A percentile compares a stretch with the other conserved stretches of the same genome.
Conservation (phyloP, 371 early-diverging fungal genomes). For the Apophysomyces variabilis region DNA sequence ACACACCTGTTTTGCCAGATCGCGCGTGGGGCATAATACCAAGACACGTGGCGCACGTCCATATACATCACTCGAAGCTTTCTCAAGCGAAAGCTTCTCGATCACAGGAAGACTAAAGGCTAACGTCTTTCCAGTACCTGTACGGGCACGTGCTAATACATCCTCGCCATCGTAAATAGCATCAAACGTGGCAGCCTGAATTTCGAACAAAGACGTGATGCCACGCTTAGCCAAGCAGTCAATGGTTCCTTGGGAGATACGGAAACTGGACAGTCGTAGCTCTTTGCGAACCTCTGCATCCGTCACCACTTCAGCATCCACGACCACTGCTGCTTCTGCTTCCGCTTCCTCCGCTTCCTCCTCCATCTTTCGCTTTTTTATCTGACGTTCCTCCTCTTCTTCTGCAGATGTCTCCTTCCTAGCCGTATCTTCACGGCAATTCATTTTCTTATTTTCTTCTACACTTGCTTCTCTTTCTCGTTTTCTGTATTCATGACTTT, state of each 20-base stretch:
- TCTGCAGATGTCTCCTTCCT: neutral
- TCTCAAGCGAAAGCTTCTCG: conserved; percentile 72
- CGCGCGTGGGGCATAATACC: conserved; percentile 92
- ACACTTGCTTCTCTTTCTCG: neutral
- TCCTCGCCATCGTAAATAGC: conserved; percentile 89
- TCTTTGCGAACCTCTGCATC: conserved; percentile 66
- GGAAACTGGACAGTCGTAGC: conserved; percentile 66
- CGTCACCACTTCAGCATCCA: conserved; percentile 13
- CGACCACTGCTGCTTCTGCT: neutral
- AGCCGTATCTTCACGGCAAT: neutral
- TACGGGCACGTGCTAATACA: conserved; percentile 94
- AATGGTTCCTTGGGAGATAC: conserved; percentile 66
- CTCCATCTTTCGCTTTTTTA: conserved; percentile 7
- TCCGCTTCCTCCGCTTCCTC: conserved; percentile 27
- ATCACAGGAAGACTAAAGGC: conserved; percentile 91
- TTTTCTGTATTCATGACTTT: neutral
- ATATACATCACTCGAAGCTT: conserved; percentile 23
- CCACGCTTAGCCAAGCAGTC: conserved; percentile 69
- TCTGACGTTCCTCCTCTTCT: neutral
- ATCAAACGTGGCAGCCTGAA: conserved; percentile 88
- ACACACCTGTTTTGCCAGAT: conserved; percentile 92
- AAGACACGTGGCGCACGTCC: conserved; percentile 86
- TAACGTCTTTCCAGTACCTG: conserved; percentile 96
- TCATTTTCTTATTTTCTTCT: too few species aligned
- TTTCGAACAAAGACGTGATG: conserved; percentile 86